phyloP scores from a whole-genome alignment of 2,329 filamentous ascomycete species.

The Exophiala sideris region DNA sequence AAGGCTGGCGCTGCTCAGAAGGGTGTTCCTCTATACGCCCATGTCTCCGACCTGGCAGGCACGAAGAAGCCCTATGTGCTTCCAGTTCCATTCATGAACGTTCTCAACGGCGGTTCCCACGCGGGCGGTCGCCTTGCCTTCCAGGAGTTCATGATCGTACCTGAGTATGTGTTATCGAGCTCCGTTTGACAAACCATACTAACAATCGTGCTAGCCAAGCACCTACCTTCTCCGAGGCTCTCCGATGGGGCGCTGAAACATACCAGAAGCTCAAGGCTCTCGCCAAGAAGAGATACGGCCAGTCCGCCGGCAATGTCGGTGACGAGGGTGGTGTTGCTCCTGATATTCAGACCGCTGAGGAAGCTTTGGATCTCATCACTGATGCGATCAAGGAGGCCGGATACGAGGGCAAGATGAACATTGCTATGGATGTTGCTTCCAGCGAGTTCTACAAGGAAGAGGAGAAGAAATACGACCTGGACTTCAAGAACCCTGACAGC shows the following conservation, averaged over 20 bases:
- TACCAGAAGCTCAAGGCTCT: conserved; percentile 97
- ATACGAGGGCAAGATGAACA: conserved; percentile 94
- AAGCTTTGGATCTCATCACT: conserved; percentile 94
- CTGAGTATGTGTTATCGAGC: conserved; percentile 54
- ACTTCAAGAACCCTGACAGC: conserved; percentile 99
- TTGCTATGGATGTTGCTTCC: conserved; percentile 98
- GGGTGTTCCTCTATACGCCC: conserved; percentile 80
- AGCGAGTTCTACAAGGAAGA: conserved; percentile 99
- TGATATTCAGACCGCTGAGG: conserved; percentile 94
- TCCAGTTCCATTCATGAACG: conserved; percentile 90
- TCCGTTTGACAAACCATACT: conserved; percentile 7
- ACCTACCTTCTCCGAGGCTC: conserved; percentile 87
- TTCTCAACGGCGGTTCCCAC: conserved; percentile 91
- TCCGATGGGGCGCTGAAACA: conserved; percentile 94
- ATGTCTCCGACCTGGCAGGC: conserved; percentile 81
- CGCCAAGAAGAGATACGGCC: conserved; percentile 99
- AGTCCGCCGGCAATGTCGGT: conserved; percentile 97
- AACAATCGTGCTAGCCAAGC: conserved; percentile 57
- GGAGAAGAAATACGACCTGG: conserved; percentile 98
- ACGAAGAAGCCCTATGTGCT: conserved; percentile 91
- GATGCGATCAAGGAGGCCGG: conserved; percentile 91
- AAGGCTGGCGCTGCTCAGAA: conserved; percentile 89
- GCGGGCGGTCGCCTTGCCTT: conserved; percentile 93
- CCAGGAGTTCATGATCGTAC: conserved; percentile 96
- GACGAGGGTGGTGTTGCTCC: conserved; percentile 99